Conservation (phyloP, 495 filamentous ascomycete species). For the Penicillium simplicissimum region DNA sequence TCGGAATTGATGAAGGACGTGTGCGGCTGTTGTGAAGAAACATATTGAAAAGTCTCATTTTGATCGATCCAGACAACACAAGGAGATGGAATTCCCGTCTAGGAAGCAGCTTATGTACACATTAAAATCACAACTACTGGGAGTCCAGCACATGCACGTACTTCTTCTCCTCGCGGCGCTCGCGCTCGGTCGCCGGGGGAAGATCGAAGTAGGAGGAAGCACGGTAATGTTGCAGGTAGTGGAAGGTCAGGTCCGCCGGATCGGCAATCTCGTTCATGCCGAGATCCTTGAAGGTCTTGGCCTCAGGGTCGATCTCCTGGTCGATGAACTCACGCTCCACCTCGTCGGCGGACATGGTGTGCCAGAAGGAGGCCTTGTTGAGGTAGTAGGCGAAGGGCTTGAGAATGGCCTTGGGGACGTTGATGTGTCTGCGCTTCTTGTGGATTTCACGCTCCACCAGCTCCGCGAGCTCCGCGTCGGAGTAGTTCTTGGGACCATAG, state of each 20-base stretch:
- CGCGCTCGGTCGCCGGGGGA: conserved; percentile 89
- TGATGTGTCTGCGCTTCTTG: conserved; percentile 88
- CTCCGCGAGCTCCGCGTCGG: conserved; percentile 79
- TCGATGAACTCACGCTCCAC: conserved; percentile 93
- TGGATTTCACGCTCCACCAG: conserved; percentile 89
- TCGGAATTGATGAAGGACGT: not conserved
- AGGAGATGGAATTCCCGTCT: conserved; percentile 41
- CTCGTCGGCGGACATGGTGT: conserved; percentile 76
- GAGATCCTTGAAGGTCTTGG: conserved; percentile 95
- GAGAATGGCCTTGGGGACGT: conserved; percentile 77
- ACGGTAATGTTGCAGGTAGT: conserved; percentile 89
- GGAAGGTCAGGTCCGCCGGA: conserved; percentile 77
- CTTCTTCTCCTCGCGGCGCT: conserved; percentile 93
- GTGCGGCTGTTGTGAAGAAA: not conserved
- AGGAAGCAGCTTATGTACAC: conserved; percentile 47
- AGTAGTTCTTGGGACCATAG: conserved; percentile 91
- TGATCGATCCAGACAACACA: conserved; percentile 23
- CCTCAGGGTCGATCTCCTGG: conserved; percentile 84
- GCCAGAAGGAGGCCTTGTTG: conserved; percentile 87
- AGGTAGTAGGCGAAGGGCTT: conserved; percentile 70
- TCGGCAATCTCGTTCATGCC: conserved; percentile 79
- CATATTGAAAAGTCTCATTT: conserved; percentile 4
- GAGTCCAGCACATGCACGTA: conserved; percentile 93
- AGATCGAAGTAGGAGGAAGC: conserved; percentile 84
- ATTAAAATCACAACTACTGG: conserved; percentile 59